Conservation (phyloP, 768 basidiomycete species). For the Trametes coccinea region DNA sequence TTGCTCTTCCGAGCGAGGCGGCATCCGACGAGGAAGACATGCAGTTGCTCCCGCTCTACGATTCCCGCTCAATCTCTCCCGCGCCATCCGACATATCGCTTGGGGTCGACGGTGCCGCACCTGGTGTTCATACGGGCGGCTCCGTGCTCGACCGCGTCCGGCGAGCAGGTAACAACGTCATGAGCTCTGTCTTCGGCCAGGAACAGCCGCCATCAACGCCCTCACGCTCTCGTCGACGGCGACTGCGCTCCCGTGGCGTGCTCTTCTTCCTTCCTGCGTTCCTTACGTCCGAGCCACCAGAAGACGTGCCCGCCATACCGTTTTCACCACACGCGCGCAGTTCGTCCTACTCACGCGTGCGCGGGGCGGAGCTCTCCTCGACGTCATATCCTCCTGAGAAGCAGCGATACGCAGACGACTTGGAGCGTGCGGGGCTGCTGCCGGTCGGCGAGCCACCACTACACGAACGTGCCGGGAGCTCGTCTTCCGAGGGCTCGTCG, state of each 20-base stretch:
- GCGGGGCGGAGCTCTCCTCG: conserved; percentile 1
- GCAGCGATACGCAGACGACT: conserved; percentile 38
- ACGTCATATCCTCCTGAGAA: conserved; percentile 46
- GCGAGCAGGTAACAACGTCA: conserved; percentile 59
- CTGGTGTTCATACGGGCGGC: conserved; percentile 37
- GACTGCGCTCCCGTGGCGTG: conserved; percentile 54
- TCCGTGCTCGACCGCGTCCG: conserved; percentile 55
- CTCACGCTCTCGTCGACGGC: conserved; percentile 45
- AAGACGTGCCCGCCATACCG: conserved; percentile 27
- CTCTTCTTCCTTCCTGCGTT: conserved; percentile 84
- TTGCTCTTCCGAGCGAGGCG: conserved; percentile 42
- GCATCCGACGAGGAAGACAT: conserved; percentile 49
- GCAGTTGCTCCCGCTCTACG: conserved; percentile 62
- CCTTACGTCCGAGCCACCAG: conserved; percentile 50
- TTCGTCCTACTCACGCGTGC: conserved; percentile 28
- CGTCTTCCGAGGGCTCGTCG: conserved; percentile 13
- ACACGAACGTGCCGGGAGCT: conserved; percentile 16
- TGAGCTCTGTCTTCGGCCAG: conserved; percentile 47
- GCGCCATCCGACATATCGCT: conserved; percentile 49
- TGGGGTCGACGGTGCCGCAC: conserved; percentile 44
- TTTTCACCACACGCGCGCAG: conserved; percentile 25
- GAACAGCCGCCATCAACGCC: conserved; percentile 46
- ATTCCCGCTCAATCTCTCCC: conserved; percentile 61
- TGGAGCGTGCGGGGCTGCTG: conserved; percentile 35
- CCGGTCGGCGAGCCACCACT: not conserved